Evolutionary conservation across 2,329 filamentous ascomycete species (phyloP).

Genomic region (Teratosphaeria epicoccoides): DNA sequence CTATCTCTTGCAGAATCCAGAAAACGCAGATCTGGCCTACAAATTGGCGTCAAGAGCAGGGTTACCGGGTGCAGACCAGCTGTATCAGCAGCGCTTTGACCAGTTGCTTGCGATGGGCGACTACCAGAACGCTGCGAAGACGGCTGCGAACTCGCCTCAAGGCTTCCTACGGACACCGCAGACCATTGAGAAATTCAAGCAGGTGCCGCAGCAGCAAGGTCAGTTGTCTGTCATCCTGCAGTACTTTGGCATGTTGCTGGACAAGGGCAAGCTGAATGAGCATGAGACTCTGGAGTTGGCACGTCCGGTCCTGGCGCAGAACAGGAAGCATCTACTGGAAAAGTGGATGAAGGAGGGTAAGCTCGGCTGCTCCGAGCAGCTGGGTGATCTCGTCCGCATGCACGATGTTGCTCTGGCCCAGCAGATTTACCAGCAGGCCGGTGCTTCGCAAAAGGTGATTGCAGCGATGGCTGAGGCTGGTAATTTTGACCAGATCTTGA

Average conservation of each 20-base stretch:
- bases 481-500: conserved; percentile 92
- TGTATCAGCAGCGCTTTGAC: conserved; percentile 90
- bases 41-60: conserved; percentile 93
- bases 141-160: conserved; percentile 89
- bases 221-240: conserved; percentile 91
- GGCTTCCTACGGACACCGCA: conserved; percentile 90
- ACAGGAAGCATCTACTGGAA: conserved; percentile 88
- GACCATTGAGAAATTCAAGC: conserved; percentile 94
- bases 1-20: conserved; percentile 92
- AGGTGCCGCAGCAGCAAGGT: conserved; percentile 64
- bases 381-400: conserved; percentile 84
- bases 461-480: conserved; percentile 91
- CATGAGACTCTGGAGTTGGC: conserved; percentile 92
- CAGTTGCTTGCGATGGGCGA: conserved; percentile 69
- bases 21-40: conserved; percentile 84
- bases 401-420: conserved; percentile 85
- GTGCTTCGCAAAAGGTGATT: conserved; percentile 85
- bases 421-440: conserved; percentile 80
- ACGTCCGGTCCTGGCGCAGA: conserved; percentile 82
- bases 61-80: conserved; percentile 82
- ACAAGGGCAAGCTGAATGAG: conserved; percentile 86
- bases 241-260: conserved; percentile 93
- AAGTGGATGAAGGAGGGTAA: conserved; percentile 98
- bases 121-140: conserved; percentile 83
- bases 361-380: conserved; percentile 87